Evolutionary conservation across 169 alveolate genomes (phyloP).

Genomic region (Plasmodium ovale): DNA sequence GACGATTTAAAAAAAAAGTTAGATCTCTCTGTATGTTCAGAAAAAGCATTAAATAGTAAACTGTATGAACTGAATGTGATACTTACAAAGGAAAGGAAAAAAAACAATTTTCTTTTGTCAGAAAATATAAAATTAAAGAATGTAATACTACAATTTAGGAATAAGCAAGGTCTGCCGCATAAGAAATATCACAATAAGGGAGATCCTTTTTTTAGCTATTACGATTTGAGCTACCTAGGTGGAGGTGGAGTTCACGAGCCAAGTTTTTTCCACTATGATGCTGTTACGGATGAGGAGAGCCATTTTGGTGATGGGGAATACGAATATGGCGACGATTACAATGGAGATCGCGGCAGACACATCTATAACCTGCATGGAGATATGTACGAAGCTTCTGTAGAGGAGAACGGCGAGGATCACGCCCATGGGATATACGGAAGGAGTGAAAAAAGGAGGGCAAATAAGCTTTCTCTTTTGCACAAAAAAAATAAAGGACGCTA

Average conservation of each 20-base stretch:
- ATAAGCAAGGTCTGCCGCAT: not conserved
- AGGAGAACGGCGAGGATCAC: not conserved
- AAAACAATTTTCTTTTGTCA: constrained; percentile 23
- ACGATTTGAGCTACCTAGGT: not conserved
- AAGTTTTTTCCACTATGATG: not conserved
- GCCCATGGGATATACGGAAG: not conserved
- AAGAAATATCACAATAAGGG: not conserved
- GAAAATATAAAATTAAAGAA: constrained; percentile 60
- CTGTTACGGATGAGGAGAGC: not conserved
- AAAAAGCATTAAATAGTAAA: constrained; percentile 18
- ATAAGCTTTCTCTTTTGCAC: not conserved
- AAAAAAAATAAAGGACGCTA: not conserved
- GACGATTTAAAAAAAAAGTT: constrained; percentile 38
- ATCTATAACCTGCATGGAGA: not conserved
- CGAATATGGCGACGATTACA: not conserved
- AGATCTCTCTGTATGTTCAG: constrained; percentile 8
- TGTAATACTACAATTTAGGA: not conserved
- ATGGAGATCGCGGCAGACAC: not conserved
- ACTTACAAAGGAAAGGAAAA: constrained; percentile 49
- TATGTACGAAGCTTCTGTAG: not conserved
- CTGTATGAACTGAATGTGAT: constrained; percentile 20
- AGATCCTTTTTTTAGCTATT: not conserved
- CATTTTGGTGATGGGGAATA: not conserved
- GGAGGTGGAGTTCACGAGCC: not conserved
- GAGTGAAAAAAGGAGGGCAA: not conserved